Percentiles rank a stretch among this genome's conserved stretches.
Conservation (phyloP, 1,284 basidiomycete species). For the Cystobasidium pallidum region DNA sequence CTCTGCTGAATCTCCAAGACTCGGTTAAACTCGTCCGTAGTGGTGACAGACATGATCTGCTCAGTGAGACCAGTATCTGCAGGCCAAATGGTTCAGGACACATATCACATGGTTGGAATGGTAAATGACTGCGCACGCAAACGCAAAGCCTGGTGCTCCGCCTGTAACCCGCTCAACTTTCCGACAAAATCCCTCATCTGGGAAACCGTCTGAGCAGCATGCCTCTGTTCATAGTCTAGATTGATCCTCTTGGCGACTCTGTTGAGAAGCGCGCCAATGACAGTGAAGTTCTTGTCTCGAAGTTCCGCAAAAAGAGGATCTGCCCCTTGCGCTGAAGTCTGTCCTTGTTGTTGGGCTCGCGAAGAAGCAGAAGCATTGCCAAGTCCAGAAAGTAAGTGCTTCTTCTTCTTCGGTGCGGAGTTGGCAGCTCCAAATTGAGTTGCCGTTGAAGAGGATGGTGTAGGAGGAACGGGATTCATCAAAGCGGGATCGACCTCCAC, state of each 20-base stretch:
- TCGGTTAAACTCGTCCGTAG: constrained; percentile 86
- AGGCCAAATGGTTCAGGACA: neutral
- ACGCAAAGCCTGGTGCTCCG: constrained; percentile 83
- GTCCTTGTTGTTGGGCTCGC: constrained; percentile 61
- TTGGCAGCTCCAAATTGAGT: constrained; percentile 45
- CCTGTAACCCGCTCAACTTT: constrained; percentile 85
- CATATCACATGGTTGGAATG: neutral
- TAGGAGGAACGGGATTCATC: constrained; percentile 61
- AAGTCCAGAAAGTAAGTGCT: constrained; percentile 47
- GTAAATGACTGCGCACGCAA: constrained; percentile 68
- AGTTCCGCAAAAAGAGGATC: constrained; percentile 85
- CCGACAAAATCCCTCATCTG: constrained; percentile 95
- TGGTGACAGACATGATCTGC: constrained; percentile 78
- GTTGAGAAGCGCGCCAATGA: constrained; percentile 83
- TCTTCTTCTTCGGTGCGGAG: constrained; percentile 47
- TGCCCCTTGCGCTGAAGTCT: constrained; percentile 80
- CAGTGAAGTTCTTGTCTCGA: constrained; percentile 89
- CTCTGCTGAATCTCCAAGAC: constrained; percentile 96
- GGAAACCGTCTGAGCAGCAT: constrained; percentile 69
- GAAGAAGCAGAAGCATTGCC: constrained; percentile 20
- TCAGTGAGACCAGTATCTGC: constrained; percentile 93
- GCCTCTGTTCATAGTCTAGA: constrained; percentile 80
- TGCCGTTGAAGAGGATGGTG: constrained; percentile 77
- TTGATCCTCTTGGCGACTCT: constrained; percentile 81
- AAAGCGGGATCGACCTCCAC: constrained; percentile 85